A percentile compares a stretch with the other conserved stretches of the same genome.
These are phyloP conservation scores for Mycocentrospora acerina DNA, from an alignment of 2,329 filamentous ascomycete genomes.

Conservation along the genomic window DNA sequence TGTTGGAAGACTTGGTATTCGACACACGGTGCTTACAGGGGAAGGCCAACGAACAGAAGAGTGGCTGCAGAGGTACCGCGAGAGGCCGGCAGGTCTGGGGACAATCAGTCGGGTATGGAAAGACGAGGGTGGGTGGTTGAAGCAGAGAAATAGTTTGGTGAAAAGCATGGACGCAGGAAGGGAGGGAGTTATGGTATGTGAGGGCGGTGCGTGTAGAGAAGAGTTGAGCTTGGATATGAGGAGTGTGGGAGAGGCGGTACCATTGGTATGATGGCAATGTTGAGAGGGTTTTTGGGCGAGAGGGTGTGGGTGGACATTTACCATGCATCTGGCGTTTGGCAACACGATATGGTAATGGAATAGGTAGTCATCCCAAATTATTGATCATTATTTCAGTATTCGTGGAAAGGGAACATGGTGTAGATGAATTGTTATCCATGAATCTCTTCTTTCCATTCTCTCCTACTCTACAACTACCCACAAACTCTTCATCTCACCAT, in stretches of 20 bases:
- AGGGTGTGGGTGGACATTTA: too few species aligned
- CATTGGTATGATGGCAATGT: slow-evolving; percentile 1
- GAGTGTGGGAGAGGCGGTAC: slow-evolving; percentile 26
- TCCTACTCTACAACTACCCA: too few species aligned
- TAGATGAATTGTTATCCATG: too few species aligned
- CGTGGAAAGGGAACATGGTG: too few species aligned
- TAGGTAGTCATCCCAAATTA: too few species aligned
- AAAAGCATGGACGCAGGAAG: slow-evolving; percentile 43
- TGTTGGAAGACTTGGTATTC: slow-evolving; percentile 69
- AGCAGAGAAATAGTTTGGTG: slow-evolving; percentile 52
- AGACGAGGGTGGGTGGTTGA: slow-evolving; percentile 50
- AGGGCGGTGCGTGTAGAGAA: slow-evolving; percentile 47
- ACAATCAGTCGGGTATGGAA: slow-evolving; percentile 40
- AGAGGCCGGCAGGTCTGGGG: slow-evolving; percentile 39
- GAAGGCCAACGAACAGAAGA: slow-evolving; percentile 46
- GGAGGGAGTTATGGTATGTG: slow-evolving; percentile 42
- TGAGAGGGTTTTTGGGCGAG: too few species aligned
- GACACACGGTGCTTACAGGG: slow-evolving; percentile 59
- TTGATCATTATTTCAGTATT: too few species aligned
- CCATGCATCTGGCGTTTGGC: too few species aligned
- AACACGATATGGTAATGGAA: too few species aligned
- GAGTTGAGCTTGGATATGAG: slow-evolving; percentile 38
- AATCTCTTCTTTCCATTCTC: too few species aligned
- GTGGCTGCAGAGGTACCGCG: slow-evolving; percentile 44
- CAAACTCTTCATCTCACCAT: too few species aligned